Percentiles rank a stretch among this genome's conserved stretches.
Conservation (phyloP, 768 basidiomycete species). For the Mycena capillaripes region DNA sequence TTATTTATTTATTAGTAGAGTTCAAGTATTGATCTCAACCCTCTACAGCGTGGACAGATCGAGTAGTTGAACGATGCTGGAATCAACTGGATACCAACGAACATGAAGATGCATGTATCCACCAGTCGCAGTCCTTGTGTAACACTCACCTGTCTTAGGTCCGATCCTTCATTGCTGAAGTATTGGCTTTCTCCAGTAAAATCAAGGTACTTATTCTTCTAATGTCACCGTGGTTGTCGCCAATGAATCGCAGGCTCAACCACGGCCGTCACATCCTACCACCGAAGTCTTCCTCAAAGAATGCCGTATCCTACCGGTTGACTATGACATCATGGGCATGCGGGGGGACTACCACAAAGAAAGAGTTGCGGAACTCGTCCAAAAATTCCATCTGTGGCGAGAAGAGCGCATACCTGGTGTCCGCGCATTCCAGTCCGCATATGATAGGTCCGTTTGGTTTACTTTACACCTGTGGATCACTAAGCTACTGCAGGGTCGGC, state of each 20-base stretch:
- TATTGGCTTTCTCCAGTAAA: slow-evolving; percentile 79
- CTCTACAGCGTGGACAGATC: slow-evolving; percentile 73
- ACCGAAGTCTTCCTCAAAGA: slow-evolving; percentile 77
- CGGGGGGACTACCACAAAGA: slow-evolving; percentile 72
- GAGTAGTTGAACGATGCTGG: slow-evolving; percentile 78
- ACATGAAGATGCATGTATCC: slow-evolving; percentile 77
- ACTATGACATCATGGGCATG: slow-evolving; percentile 84
- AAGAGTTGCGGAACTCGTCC: slow-evolving; percentile 72
- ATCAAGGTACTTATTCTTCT: slow-evolving; percentile 63
- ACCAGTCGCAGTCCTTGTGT: neutral
- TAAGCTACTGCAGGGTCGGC: slow-evolving; percentile 61
- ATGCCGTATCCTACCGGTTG: slow-evolving; percentile 66
- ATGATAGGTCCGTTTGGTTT: slow-evolving; percentile 71
- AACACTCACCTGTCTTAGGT: slow-evolving; percentile 58
- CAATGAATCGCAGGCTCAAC: slow-evolving; percentile 65
- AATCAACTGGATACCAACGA: slow-evolving; percentile 73
- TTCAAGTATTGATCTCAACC: neutral
- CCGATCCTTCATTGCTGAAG: slow-evolving; percentile 81
- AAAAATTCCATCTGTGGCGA: slow-evolving; percentile 78
- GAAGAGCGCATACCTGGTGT: slow-evolving; percentile 79
- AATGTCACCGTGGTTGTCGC: neutral
- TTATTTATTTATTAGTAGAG: neutral
- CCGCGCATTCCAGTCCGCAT: slow-evolving; percentile 87
- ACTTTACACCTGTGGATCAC: slow-evolving; percentile 8
- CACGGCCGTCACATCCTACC: slow-evolving; percentile 71